Percentiles rank a stretch among this genome's conserved stretches.
Conservation (phyloP, 768 basidiomycete genomes). For the Tulasnella sp. region DNA sequence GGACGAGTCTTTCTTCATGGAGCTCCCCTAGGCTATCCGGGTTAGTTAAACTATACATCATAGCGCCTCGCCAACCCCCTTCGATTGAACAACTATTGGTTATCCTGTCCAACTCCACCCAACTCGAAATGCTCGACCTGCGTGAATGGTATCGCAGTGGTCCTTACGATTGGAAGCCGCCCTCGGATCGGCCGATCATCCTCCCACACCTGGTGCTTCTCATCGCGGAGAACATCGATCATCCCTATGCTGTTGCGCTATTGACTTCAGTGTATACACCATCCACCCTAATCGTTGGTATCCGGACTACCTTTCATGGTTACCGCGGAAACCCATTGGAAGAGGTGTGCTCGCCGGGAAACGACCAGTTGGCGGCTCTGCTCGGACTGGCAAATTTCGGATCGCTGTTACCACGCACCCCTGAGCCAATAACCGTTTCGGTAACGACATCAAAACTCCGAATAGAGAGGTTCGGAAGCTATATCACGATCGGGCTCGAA, state of each 20-base stretch:
- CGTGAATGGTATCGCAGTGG: not conserved
- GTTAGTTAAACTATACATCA: not conserved
- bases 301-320: not conserved
- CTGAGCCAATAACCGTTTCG: not conserved
- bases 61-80: not conserved
- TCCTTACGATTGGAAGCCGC: not conserved
- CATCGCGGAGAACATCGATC: too few relatives aligned
- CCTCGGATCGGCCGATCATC: not conserved
- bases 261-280: not conserved
- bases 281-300: not conserved
- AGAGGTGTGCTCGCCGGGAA: not conserved
- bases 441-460: not conserved
- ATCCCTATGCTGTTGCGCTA: too few relatives aligned
- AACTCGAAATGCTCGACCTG: not conserved
- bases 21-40: not conserved
- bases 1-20: not conserved
- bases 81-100: not conserved
- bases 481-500: not conserved
- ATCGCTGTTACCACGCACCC: not conserved
- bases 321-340: not conserved
- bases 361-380: not conserved
- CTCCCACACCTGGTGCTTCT: not conserved
- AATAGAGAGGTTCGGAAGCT: not conserved
- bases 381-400: not conserved
- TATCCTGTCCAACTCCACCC: not conserved